Percentiles rank a stretch among this genome's conserved stretches.
Evolutionary conservation across 2,329 filamentous ascomycete genomes (phyloP).

Genomic region (Beauveria bassiana): DNA sequence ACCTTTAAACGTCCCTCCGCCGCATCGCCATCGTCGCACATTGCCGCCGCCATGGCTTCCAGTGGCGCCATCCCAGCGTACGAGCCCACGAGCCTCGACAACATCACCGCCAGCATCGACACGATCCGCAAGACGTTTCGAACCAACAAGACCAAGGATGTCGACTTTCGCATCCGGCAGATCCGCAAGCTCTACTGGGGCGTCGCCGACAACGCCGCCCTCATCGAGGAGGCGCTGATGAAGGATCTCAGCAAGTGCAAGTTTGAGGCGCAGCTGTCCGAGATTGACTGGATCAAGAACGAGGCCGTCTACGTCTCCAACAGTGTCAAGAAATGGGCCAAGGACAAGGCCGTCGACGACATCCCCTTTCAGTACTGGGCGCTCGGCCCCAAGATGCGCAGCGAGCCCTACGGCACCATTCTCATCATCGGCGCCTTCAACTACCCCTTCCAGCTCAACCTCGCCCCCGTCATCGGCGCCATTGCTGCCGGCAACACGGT

Average conservation of each 20-base stretch:
- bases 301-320: conserved; percentile 74
- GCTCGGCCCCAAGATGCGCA: conserved; percentile 68
- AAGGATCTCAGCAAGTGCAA: conserved; percentile 71
- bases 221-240: conserved; percentile 66
- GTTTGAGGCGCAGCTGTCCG: conserved; percentile 66
- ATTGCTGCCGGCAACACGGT: conserved; percentile 89
- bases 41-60: conserved; percentile 29
- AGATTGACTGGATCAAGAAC: conserved; percentile 71
- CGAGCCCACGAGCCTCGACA: conserved; percentile 55
- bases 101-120: conserved; percentile 55
- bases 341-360: conserved; percentile 68
- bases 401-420: conserved; percentile 78
- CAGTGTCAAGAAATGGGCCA: conserved; percentile 72
- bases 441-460: conserved; percentile 75
- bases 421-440: conserved; percentile 92
- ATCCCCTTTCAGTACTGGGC: conserved; percentile 60
- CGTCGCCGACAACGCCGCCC: conserved; percentile 66
- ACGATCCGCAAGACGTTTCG: conserved; percentile 62
- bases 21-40: neutral
- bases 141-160: conserved; percentile 70
- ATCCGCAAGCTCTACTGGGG: conserved; percentile 95
- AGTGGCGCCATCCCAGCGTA: conserved; percentile 37
- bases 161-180: conserved; percentile 77
- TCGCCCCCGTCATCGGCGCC: conserved; percentile 77
- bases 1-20: too few species aligned